Percentiles rank a stretch among this genome's conserved stretches.
Evolutionary conservation across 2,329 filamentous ascomycete genomes (phyloP).

Genomic region (Calonectria leucothoes): DNA sequence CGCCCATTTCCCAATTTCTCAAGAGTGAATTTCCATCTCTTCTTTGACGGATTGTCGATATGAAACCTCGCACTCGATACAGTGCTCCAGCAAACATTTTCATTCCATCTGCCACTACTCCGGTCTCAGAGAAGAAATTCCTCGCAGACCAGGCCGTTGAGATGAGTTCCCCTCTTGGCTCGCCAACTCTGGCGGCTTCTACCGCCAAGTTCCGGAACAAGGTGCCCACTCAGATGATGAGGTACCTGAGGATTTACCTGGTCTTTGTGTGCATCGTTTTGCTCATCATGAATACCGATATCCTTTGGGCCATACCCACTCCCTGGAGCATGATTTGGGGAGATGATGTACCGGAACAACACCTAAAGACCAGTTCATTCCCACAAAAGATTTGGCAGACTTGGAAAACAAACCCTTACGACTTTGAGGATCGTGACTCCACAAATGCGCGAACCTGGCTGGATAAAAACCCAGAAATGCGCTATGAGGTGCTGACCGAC

Average conservation of each 20-base stretch:
- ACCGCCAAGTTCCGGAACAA: constrained; percentile 48
- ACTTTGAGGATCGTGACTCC: constrained; percentile 73
- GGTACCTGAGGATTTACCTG: constrained; percentile 59
- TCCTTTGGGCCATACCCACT: constrained; percentile 47
- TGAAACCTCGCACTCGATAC: constrained; percentile 39
- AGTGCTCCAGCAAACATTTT: constrained; percentile 33
- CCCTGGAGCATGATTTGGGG: constrained; percentile 31
- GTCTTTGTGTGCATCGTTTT: constrained; percentile 57
- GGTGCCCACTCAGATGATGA: constrained; percentile 60
- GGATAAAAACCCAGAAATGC: constrained; percentile 72
- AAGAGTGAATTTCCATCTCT: not conserved
- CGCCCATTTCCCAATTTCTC: not conserved
- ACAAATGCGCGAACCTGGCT: constrained; percentile 73
- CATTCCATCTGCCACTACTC: constrained; percentile 30
- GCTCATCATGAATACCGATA: constrained; percentile 58
- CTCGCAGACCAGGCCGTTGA: constrained; percentile 9
- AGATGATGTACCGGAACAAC: constrained; percentile 18
- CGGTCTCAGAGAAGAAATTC: constrained; percentile 24
- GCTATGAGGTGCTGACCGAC: constrained; percentile 78
- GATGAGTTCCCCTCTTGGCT: constrained; percentile 49
- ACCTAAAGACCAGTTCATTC: constrained; percentile 54
- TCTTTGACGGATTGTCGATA: constrained; percentile 25
- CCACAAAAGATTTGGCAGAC: constrained; percentile 81
- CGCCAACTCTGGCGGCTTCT: constrained; percentile 51
- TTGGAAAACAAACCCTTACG: constrained; percentile 77